These are phyloP conservation scores for Diaporthe nobilis DNA, from an alignment of 2,329 filamentous ascomycete genomes.

Conservation along the genomic window DNA sequence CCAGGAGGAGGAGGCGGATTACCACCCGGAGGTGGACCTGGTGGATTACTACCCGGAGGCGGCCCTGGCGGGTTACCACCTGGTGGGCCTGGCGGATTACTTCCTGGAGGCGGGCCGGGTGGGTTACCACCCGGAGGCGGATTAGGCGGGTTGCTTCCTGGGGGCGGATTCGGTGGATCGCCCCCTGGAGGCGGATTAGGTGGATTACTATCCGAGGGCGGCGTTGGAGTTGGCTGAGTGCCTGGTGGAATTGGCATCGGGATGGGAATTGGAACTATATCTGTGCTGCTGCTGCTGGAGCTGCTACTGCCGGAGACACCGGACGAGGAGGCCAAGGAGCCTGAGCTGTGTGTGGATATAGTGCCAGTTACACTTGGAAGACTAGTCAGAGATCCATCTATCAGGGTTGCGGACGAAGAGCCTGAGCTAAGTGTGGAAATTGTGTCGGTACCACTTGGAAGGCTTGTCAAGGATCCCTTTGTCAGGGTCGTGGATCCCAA, in stretches of 20 bases:
- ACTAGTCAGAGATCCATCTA: not conserved
- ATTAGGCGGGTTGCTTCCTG: not conserved
- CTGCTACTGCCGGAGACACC: not conserved
- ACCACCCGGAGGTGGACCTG: not conserved
- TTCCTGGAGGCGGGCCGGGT: not conserved
- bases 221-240: not conserved
- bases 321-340: not conserved
- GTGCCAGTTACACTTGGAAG: too few relatives aligned
- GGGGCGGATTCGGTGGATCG: not conserved
- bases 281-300: not conserved
- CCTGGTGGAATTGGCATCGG: not conserved
- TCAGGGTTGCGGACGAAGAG: not conserved
- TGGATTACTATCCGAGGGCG: not conserved
- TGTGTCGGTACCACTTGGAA: not conserved
- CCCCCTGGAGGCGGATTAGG: not conserved
- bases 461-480: not conserved
- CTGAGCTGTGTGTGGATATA: not conserved
- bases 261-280: not conserved
- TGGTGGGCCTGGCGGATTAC: not conserved
- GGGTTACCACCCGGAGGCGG: not conserved
- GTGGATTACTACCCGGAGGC: not conserved
- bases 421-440: not conserved
- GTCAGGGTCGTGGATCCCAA: not conserved
- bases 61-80: not conserved
- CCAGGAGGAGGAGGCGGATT: not conserved